Base-by-base conservation (phyloP, 169 alveolate genomes). In the Fabrea salina region DNA sequence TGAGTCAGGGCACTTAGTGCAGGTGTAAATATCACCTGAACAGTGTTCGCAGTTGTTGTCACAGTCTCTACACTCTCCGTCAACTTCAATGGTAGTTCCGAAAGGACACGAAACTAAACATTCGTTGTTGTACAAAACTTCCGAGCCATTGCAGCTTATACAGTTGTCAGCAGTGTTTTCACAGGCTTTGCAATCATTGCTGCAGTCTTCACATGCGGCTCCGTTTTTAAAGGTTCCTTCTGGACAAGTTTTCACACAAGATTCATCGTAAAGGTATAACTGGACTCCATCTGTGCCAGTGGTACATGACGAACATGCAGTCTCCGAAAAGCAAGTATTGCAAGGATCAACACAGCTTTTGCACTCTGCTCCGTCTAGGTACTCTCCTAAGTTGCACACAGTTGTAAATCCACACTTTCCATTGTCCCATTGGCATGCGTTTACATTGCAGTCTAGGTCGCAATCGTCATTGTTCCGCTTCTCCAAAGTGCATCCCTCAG, bases 171-270 rank as follows among this genome's bases (percentile, higher is more conserved):
- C n/a, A n/a, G n/a, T n/a, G n/a, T n/a, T n/a, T n/a, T n/a, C n/a
- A n/a, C n/a, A n/a, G n/a, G n/a, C n/a, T n/a, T n/a, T n/a, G n/a
- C n/a, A n/a, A n/a, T n/a, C n/a, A n/a, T n/a, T n/a, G n/a, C n/a
- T n/a, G n/a, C n/a, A n/a, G n/a, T n/a, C n/a, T n/a, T n/a, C n/a
- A n/a, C n/a, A n/a, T n/a, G n/a, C n/a, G n/a, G n/a, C n/a, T n/a
- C n/a, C n/a, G n/a, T n/a, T n/a, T n/a, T n/a, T n/a, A n/a, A n/a
- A n/a, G n/a, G n/a, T n/a, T n/a, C 54, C 75, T 32, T 41, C 50
- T 6, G 79, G 79, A n/a, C 79, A 70, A 3, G 39, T 49, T 19
- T 41, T 19, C 5, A 47, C 27, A n/a, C 79, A 70, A 16, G 79
- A 19, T 8, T 33, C 67, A 6, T 41, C 25, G 35, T 44, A 70